Conservation (phyloP, 2,329 filamentous ascomycete species). For the Calonectria ilicicola region DNA sequence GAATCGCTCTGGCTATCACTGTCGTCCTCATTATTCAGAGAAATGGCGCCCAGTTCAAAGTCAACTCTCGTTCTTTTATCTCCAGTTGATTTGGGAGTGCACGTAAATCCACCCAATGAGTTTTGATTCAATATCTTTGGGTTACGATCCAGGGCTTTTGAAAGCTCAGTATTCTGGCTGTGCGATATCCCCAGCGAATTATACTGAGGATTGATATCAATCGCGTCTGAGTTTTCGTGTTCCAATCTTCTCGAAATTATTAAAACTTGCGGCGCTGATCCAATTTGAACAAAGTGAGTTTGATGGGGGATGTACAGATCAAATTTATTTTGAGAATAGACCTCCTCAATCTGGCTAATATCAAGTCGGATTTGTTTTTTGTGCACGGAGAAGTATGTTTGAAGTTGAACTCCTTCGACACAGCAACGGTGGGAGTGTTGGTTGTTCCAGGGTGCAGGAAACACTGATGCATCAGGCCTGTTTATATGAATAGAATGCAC, state of each 20-base stretch:
- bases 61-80: not conserved
- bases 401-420: not conserved
- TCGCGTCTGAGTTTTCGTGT: not conserved
- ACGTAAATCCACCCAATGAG: not conserved
- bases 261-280: not conserved
- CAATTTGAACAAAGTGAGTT: not conserved
- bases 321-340: not conserved
- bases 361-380: not conserved
- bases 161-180: too few species aligned
- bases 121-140: not conserved
- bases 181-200: too few species aligned
- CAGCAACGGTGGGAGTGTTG: too few species aligned
- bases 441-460: not conserved
- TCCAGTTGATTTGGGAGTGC: not conserved
- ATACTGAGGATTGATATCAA: not conserved
- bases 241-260: not conserved
- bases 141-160: not conserved
- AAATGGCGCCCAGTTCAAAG: not conserved
- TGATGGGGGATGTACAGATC: not conserved
- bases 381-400: not conserved
- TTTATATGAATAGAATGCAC: not conserved
- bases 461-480: not conserved
- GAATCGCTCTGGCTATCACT: not conserved
- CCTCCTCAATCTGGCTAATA: not conserved
- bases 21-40: not conserved